Base-by-base conservation (phyloP, 192 early-diverging fungal genomes). In the Dispira simplex region DNA sequence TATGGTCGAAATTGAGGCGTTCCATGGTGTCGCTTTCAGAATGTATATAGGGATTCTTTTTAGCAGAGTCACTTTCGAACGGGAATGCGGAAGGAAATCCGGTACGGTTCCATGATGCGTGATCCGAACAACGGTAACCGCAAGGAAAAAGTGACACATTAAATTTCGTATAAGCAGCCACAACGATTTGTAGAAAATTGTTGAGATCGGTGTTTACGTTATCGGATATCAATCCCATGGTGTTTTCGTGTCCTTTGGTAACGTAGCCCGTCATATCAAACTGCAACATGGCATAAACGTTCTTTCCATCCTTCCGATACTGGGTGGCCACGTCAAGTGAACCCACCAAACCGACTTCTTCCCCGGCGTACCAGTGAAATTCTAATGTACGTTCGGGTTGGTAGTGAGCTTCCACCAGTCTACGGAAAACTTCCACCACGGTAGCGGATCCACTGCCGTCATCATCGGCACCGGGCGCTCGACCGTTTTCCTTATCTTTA, bases 301-400 rank as follows among this genome's bases (percentile, higher is more conserved):
- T 49, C 21, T 72, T 71, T 9, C 66, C 68, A 46, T 73, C 66
- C 12, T 72, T 64, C 48, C 72, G 66, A 70, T 92, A 97, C 21
- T 79, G 54, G 16, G 76, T 63, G 4, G 83, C 82, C 63, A 97
- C 80, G 60, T 79, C 88, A 62, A 91, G 87, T 10, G 86, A 89
- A 11, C 94, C 94, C 64, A 97, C 77, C 13, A 97, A 75, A 44
- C 93, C 91, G 62, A 76, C 88, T 70, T 94, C 92, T 70, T 94
- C 92, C 23, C 76, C 92, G 52, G 85, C 81, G 71, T 92, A 90
- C 85, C 86, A 95, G 76, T 93, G 91, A 75, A 93, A 93, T 63
- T 93, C 91, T 32, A 96, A 81, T 11, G 87, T 79, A 55, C 84
- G 74, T 10, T 70, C 63, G n/a, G 89, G 89, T 8, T 71, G 70